Conservation (phyloP, 1,139 yeast species). For the Neolecta irregularis region DNA sequence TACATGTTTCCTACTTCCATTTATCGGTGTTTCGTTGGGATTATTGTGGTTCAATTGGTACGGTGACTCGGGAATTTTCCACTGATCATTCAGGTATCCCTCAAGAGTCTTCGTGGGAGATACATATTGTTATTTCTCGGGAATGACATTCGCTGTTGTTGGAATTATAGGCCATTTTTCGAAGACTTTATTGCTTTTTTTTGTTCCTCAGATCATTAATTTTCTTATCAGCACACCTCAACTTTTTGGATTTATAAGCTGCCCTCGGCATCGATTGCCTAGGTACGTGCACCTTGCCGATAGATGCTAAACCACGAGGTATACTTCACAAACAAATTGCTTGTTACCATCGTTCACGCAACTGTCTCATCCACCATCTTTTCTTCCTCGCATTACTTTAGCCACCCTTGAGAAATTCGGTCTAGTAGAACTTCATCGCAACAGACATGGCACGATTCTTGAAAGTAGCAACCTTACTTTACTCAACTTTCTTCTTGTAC, state of each 20-base stretch:
- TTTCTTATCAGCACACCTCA: conserved; percentile 85
- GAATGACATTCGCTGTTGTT: conserved; percentile 95
- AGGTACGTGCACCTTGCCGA: conserved; percentile 22
- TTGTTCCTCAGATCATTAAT: conserved; percentile 80
- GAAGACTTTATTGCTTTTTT: conserved; percentile 70
- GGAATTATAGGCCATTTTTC: conserved; percentile 95
- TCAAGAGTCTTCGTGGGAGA: conserved; percentile 93
- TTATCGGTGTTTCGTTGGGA: conserved; percentile 70
- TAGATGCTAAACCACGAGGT: background rate
- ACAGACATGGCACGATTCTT: conserved; percentile 24
- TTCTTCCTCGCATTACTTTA: conserved; percentile 12
- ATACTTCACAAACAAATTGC: conserved; percentile 45
- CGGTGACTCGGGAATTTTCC: background rate
- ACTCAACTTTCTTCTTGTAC: conserved; percentile 64
- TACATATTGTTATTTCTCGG: conserved; percentile 92
- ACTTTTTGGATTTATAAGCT: conserved; percentile 66
- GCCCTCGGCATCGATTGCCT: conserved; percentile 93
- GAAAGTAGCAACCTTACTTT: conserved; percentile 72
- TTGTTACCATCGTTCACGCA: conserved; percentile 50
- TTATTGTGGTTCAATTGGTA: conserved; percentile 60
- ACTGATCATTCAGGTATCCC: conserved; percentile 35
- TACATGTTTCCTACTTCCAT: conserved; percentile 64
- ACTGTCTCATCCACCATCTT: conserved; percentile 20
- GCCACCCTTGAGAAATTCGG: conserved; percentile 30
- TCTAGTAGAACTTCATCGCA: conserved; percentile 36